Evolutionary conservation across 768 basidiomycete genomes (phyloP).

Genomic region (Lactarius sp.): DNA sequence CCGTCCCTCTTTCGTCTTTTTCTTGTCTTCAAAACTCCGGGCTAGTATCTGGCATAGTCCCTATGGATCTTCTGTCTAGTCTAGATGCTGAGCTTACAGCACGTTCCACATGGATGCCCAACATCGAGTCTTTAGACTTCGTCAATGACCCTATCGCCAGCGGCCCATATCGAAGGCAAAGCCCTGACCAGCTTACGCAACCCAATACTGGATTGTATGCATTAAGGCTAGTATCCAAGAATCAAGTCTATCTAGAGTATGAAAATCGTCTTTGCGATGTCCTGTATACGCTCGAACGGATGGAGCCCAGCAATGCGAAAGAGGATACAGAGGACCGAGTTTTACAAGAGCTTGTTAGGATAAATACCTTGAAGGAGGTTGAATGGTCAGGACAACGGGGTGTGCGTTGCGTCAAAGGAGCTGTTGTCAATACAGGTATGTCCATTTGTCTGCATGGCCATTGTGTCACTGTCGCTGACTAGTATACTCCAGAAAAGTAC

Average conservation of each 20-base stretch:
- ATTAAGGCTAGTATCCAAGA: neutral
- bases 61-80: too few species aligned
- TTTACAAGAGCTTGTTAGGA: constrained; percentile 1
- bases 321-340: neutral
- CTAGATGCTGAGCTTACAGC: neutral
- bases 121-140: neutral
- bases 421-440: neutral
- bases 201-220: neutral
- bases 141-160: neutral
- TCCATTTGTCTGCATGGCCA: neutral
- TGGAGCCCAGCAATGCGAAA: neutral
- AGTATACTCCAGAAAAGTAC: neutral
- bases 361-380: neutral
- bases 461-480: neutral
- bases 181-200: neutral
- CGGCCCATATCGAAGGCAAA: neutral
- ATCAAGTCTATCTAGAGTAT: neutral
- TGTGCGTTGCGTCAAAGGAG: neutral
- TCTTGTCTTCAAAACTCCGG: too few species aligned
- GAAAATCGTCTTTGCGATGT: neutral
- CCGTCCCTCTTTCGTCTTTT: too few species aligned
- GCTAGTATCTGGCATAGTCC: too few species aligned
- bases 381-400: constrained; percentile 1
- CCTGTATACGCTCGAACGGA: neutral
- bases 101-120: neutral